Base-by-base conservation (phyloP, 768 basidiomycete species). In the Dacryopinax spathularia region DNA sequence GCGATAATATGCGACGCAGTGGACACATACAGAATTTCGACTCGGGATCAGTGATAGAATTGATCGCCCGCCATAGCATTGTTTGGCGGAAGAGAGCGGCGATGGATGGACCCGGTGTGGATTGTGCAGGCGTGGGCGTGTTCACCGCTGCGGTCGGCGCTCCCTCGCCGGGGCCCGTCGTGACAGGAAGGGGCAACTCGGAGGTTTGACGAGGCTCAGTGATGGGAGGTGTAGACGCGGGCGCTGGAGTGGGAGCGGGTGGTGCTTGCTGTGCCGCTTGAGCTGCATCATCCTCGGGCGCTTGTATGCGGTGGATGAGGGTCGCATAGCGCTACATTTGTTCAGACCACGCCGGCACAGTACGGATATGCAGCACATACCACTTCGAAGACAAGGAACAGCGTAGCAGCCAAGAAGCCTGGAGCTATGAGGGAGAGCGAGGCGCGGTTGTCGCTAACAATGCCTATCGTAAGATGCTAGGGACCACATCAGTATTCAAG, bases 361-460 rank as follows among this genome's bases (percentile, higher is more conserved):
- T 15, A 60, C 7, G 65, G 63, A 61, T 43, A 62, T 62, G 41
- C 6, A n/a, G 37, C 4, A 78, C 84, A 70, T 70, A 92, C 92
- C 36, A 88, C 86, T 77, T 93, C 87, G 65, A 90, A 84, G 12
- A 90, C 78, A 71, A 94, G 86, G 1, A 72, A 73, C 25, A 91
- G 74, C 4, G 89, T 77, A 63, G 88, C 87, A 12, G 89, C 86
- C 27, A 94, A 70, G 69, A 92, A 94, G 0, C 90, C 89, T 1
- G 92, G 91, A 0, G 87, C 87, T 37, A 93, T 79, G 27, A 93
- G 78, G 0, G 90, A 85, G 25, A 95, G 73, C 1, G 90, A 91
- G 1, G 90, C 82, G 33, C 85, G 77, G 41, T 91, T 91, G 65
- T 93, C 88, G 1, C 88, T 84, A 35, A 93, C 75, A 63, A 94